phyloP scores from a whole-genome alignment of 2,329 filamentous ascomycete species.

The Penicillium sp. region DNA sequence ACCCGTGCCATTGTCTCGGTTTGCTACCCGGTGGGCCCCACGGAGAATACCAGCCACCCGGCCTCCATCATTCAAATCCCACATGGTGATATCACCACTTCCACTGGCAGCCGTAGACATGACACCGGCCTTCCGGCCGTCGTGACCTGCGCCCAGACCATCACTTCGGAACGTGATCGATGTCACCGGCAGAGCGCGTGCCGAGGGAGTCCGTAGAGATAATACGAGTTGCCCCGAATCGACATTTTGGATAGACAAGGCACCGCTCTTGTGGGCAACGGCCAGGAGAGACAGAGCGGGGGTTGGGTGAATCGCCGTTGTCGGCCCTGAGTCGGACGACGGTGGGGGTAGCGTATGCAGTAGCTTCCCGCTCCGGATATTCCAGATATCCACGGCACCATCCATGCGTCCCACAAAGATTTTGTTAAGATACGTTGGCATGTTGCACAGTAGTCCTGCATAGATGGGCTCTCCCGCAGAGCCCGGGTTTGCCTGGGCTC shows the following conservation, averaged over 20 bases:
- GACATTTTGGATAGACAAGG: conserved; percentile 78
- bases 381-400: conserved; percentile 95
- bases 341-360: conserved; percentile 86
- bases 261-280: conserved; percentile 79
- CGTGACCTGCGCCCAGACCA: conserved; percentile 80
- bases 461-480: conserved; percentile 65
- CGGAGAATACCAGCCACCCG: conserved; percentile 82
- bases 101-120: conserved; percentile 84
- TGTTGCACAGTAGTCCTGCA: conserved; percentile 75
- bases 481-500: conserved; percentile 56
- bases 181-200: conserved; percentile 64
- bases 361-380: conserved; percentile 85
- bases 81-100: conserved; percentile 88
- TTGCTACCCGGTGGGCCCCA: conserved; percentile 72
- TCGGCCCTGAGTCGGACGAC: conserved; percentile 68
- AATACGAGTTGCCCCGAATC: conserved; percentile 73
- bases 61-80: conserved; percentile 90
- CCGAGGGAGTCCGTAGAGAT: conserved; percentile 64
- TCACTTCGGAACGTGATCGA: conserved; percentile 91
- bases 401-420: conserved; percentile 85
- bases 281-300: conserved; percentile 83
- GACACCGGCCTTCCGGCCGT: conserved; percentile 80
- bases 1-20: conserved; percentile 62
- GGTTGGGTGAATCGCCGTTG: conserved; percentile 83
- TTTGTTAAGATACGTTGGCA: conserved; percentile 97